Base-by-base conservation (phyloP, 2,329 filamentous ascomycete species). In the Amylocarpus encephaloides region DNA sequence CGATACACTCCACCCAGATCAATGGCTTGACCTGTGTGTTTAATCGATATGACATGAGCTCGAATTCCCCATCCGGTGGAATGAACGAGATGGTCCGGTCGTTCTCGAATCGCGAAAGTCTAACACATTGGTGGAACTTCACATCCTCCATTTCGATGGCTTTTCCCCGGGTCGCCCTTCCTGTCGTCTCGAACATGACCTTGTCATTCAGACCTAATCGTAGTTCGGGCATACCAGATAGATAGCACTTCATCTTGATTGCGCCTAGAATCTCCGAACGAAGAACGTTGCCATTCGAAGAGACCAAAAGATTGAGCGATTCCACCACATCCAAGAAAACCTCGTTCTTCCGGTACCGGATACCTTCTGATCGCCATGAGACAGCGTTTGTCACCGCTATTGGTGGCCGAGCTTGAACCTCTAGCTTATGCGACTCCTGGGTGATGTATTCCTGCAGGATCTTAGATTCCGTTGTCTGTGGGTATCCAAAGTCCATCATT, bases 401-500 rank as follows among this genome's bases (percentile, higher is more conserved):
- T 26, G 93, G 93, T 36, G 93, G 92, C 9, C 93, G 84, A 32
- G 93, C 92, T 72, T 96, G 92, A 51, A 97, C 85, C 69, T 98
- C 93, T 54, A 98, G 82, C 73, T 97, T 97, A 76, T 98, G 93
- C 48, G 91, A 96, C 72, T 98, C 93, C 71, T 98, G 93, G 36
- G 93, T 98, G 68, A 98, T 98, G 74, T 95, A 95, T 75, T 98
- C 93, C 71, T 98, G 93, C 54, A 98, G 75, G 68, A 98, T 98
- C 79, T 98, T 98, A 69, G 83, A 88, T 71, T 98, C 93, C 59
- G 93, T 98, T 9, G 93, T 98, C 70, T 98, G 93, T 5, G 93
- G 93, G 69, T 98, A 96, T 57, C 93, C 93, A 76, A 98, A 98
- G 72, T 98, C 93, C 93, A 98, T 98, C 93, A 98, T 98, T 75